Evolutionary conservation across 257 asterid species (phyloP).

Genomic region (Fraxinus pennsylvanica): DNA sequence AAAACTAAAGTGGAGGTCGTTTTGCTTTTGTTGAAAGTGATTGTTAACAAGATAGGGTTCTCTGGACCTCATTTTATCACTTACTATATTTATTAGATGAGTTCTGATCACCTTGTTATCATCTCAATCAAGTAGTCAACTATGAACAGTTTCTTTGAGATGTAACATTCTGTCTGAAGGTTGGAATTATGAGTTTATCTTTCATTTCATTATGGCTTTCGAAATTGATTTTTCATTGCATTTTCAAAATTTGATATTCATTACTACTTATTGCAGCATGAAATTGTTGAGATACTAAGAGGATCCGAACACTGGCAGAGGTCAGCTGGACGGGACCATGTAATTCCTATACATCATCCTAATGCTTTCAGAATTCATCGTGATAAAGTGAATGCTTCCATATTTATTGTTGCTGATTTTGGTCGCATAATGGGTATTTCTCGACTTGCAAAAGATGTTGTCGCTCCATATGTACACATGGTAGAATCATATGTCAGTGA

Average conservation of each 20-base stretch:
- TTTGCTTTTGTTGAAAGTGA: too few species aligned
- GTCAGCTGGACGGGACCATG: conserved; percentile 89
- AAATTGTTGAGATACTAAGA: conserved; percentile 60
- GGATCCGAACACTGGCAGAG: conserved; percentile 69
- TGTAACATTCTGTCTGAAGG: neutral
- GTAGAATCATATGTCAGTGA: conserved; percentile 61
- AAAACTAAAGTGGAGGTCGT: too few species aligned
- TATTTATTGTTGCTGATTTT: conserved; percentile 87
- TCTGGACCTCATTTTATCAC: neutral
- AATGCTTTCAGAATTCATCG: conserved; percentile 87
- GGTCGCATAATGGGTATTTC: conserved; percentile 68
- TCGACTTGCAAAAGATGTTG: conserved; percentile 78
- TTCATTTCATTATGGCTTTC: neutral
- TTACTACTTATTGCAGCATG: conserved; percentile 50
- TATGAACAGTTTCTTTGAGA: neutral
- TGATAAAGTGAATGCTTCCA: conserved; percentile 60
- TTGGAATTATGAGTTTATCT: neutral
- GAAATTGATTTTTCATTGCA: neutral
- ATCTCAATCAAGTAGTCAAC: neutral
- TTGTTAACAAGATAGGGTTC: neutral
- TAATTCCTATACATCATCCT: conserved; percentile 91
- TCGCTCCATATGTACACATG: conserved; percentile 92
- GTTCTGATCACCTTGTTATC: neutral
- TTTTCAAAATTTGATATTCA: conserved; percentile 23
- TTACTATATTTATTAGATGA: neutral